Conservation (phyloP, 768 basidiomycete genomes). For the Mrakia frigida region DNA sequence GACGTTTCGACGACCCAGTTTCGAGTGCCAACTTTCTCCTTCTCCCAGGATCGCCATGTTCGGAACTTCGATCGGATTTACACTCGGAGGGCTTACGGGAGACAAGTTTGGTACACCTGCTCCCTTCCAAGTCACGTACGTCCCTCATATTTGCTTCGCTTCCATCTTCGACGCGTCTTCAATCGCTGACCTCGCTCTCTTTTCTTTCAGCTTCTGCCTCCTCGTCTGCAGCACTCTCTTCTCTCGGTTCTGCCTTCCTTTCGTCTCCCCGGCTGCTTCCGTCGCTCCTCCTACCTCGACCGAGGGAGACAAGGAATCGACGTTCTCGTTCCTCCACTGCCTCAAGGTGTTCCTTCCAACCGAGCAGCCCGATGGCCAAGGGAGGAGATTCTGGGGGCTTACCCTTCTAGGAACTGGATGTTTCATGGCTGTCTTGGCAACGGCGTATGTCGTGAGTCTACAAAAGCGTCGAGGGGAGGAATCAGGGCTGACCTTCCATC, state of each 20-base stretch:
- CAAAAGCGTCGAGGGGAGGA: background rate
- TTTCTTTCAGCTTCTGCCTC: conserved; percentile 33
- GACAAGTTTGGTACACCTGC: conserved; percentile 36
- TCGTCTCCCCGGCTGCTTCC: conserved; percentile 35
- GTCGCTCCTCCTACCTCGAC: background rate
- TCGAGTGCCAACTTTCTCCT: background rate
- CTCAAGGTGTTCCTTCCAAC: conserved; percentile 38
- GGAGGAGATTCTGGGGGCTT: conserved; percentile 31
- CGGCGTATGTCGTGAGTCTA: conserved; percentile 37
- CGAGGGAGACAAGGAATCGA: conserved; percentile 14
- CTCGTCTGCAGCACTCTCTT: conserved; percentile 39
- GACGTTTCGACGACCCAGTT: background rate
- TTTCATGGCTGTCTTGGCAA: conserved; percentile 41
- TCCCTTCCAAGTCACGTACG: conserved; percentile 40
- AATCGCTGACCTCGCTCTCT: background rate
- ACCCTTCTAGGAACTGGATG: conserved; percentile 38
- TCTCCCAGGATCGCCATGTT: conserved; percentile 33
- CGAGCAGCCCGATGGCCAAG: conserved; percentile 12
- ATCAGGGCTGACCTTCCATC: background rate
- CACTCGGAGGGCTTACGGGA: conserved; percentile 35
- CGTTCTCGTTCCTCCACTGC: conserved; percentile 35
- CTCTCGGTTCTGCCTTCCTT: conserved; percentile 40
- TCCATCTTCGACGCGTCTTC: background rate
- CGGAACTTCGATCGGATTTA: conserved; percentile 37
- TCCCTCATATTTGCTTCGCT: background rate